phyloP scores from a whole-genome alignment of 768 basidiomycete species.

The Suillus americanus region DNA sequence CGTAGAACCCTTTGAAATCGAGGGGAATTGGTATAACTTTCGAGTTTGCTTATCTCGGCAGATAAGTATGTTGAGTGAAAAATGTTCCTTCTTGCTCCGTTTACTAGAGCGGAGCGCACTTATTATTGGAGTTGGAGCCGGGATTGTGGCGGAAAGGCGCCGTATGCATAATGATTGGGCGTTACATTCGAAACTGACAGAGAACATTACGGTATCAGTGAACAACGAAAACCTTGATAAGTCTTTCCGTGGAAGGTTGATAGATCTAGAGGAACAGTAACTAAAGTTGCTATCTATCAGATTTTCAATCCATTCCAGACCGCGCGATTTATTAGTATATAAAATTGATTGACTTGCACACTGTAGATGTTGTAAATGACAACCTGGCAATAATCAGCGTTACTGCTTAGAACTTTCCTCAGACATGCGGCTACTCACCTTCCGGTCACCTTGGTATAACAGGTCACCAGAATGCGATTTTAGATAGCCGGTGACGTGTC shows the following conservation, averaged over 20 bases:
- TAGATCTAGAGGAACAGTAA: no score
- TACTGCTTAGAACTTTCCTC: background rate
- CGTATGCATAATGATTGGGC: background rate
- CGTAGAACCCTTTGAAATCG: background rate
- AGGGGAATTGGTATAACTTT: background rate
- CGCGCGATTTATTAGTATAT: background rate
- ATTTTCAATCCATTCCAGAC: background rate
- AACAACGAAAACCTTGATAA: background rate
- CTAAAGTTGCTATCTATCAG: conserved; percentile 4
- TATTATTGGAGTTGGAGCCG: background rate
- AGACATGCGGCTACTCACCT: background rate
- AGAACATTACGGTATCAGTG: background rate
- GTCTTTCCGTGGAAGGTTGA: background rate
- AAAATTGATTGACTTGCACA: background rate
- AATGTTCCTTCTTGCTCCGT: background rate
- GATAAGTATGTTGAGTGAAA: background rate
- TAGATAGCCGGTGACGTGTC: background rate
- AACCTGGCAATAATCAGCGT: background rate
- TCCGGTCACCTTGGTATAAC: background rate
- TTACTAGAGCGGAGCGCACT: background rate
- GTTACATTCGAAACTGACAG: background rate
- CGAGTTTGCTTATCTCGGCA: background rate
- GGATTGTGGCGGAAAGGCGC: background rate
- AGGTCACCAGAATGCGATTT: background rate
- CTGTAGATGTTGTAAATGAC: background rate